Percentiles rank a stretch among this genome's conserved stretches.
phyloP scores from a whole-genome alignment of 2,329 filamentous ascomycete species.

The Gliomastix tumulicola region DNA sequence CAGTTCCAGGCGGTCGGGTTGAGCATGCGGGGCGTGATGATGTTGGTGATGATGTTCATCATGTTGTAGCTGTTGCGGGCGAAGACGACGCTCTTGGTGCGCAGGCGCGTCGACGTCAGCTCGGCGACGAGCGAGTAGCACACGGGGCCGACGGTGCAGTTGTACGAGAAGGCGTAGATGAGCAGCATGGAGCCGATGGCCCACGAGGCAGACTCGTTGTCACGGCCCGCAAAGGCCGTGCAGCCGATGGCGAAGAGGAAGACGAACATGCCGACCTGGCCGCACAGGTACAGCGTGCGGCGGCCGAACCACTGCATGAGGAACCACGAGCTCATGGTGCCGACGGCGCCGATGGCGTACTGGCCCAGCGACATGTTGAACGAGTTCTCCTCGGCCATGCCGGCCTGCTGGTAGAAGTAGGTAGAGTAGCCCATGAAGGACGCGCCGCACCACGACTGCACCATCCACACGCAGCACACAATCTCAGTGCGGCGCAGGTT shows the following conservation, averaged over 20 bases:
- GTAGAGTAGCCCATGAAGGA: constrained; percentile 53
- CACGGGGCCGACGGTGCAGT: constrained; percentile 32
- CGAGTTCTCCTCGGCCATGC: constrained; percentile 26
- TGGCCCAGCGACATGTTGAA: constrained; percentile 35
- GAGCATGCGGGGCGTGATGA: constrained; percentile 38
- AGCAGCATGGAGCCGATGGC: constrained; percentile 28
- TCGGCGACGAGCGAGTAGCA: constrained; percentile 32
- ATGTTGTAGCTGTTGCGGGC: constrained; percentile 3
- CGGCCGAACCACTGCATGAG: constrained; percentile 30
- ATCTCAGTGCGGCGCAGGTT: constrained; percentile 39
- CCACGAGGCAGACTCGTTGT: constrained; percentile 24
- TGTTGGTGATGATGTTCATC: constrained; percentile 34
- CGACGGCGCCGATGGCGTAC: constrained; percentile 34
- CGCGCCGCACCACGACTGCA: constrained; percentile 30
- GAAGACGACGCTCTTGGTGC: constrained; percentile 18
- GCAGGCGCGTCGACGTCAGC: constrained; percentile 24
- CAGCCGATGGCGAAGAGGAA: constrained; percentile 33
- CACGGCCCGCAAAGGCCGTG: constrained; percentile 20
- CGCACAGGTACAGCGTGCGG: constrained; percentile 27
- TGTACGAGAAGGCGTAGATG: constrained; percentile 33
- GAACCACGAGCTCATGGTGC: constrained; percentile 38
- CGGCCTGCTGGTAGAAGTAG: constrained; percentile 36
- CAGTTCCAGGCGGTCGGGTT: constrained; percentile 37
- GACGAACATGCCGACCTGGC: constrained; percentile 26
- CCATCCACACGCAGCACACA: constrained; percentile 33